Evolutionary conservation across 257 asterid genomes (phyloP).

Genomic region (Agastache rugosa): DNA sequence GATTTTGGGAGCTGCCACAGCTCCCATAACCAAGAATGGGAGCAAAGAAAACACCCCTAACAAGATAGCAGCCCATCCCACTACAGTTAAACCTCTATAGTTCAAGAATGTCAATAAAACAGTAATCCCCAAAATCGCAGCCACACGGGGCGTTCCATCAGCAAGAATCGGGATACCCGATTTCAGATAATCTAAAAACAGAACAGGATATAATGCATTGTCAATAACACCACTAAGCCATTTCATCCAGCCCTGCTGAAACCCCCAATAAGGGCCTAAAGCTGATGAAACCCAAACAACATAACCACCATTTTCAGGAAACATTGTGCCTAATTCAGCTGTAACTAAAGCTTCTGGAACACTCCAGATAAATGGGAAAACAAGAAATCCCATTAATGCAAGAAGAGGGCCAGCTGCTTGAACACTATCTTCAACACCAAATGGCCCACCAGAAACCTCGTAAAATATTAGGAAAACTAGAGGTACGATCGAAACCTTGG

Average conservation of each 20-base stretch:
- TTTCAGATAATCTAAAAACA: slow-evolving; percentile 68
- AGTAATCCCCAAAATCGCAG: slow-evolving; percentile 46
- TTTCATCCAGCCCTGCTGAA: slow-evolving; percentile 73
- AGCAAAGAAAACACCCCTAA: slow-evolving; percentile 58
- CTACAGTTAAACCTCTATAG: slow-evolving; percentile 67
- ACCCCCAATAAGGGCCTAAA: slow-evolving; percentile 63
- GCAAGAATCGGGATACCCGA: slow-evolving; percentile 56
- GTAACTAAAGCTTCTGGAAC: slow-evolving; percentile 62
- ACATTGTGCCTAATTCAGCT: slow-evolving; percentile 63
- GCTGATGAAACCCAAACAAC: slow-evolving; percentile 69
- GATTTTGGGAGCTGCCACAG: slow-evolving; percentile 54
- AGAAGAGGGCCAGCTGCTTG: slow-evolving; percentile 66
- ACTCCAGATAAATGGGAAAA: slow-evolving; percentile 63
- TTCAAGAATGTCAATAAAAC: slow-evolving; percentile 58
- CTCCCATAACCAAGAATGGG: slow-evolving; percentile 69
- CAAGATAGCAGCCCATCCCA: slow-evolving; percentile 66
- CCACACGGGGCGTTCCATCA: slow-evolving; percentile 51
- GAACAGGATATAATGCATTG: slow-evolving; percentile 69
- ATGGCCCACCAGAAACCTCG: slow-evolving; percentile 70
- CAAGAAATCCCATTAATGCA: slow-evolving; percentile 57
- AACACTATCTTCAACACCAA: slow-evolving; percentile 68
- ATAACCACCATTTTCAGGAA: slow-evolving; percentile 65
- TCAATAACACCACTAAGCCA: slow-evolving; percentile 77
- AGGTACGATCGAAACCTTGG: slow-evolving; percentile 54
- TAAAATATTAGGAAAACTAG: slow-evolving; percentile 60